Conservation (phyloP, 2,329 filamentous ascomycete genomes). For the Talaromyces amestolkiae region DNA sequence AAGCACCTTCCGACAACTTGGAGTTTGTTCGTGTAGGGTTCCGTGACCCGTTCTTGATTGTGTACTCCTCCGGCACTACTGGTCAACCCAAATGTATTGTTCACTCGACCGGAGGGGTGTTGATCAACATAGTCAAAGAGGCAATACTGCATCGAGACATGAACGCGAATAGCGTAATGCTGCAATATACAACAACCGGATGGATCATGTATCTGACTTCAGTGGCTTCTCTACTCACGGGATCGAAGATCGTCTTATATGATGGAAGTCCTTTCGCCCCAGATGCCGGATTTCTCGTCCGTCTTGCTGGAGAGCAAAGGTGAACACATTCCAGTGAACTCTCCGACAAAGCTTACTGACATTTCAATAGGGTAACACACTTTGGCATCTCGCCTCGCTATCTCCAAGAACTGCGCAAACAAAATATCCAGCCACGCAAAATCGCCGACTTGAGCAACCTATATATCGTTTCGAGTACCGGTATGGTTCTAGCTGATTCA, state of each 20-base stretch:
- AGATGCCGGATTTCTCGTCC: slow-evolving; percentile 61
- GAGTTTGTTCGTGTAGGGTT: slow-evolving; percentile 64
- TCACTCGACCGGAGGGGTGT: slow-evolving; percentile 55
- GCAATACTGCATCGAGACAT: slow-evolving; percentile 52
- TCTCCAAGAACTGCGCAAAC: slow-evolving; percentile 69
- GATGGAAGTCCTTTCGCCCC: slow-evolving; percentile 79
- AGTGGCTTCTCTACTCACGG: slow-evolving; percentile 58
- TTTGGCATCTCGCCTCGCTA: slow-evolving; percentile 75
- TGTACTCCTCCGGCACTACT: slow-evolving; percentile 77
- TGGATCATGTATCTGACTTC: slow-evolving; percentile 85
- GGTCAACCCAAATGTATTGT: slow-evolving; percentile 84
- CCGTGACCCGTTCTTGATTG: slow-evolving; percentile 72
- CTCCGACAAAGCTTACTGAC: neutral
- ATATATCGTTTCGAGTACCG: slow-evolving; percentile 65
- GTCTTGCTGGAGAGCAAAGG: slow-evolving; percentile 59
- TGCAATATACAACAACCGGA: slow-evolving; percentile 68
- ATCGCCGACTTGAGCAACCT: slow-evolving; percentile 63
- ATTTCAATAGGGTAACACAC: slow-evolving; percentile 57
- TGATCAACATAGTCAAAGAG: slow-evolving; percentile 57
- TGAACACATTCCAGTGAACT: slow-evolving; percentile 4
- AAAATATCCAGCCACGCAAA: slow-evolving; percentile 60
- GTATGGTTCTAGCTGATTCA: slow-evolving; percentile 76
- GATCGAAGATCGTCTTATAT: slow-evolving; percentile 67
- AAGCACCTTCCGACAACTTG: slow-evolving; percentile 34
- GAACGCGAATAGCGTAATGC: slow-evolving; percentile 40